Conservation (phyloP, 257 asterid species). For the Solanum neorickii region DNA sequence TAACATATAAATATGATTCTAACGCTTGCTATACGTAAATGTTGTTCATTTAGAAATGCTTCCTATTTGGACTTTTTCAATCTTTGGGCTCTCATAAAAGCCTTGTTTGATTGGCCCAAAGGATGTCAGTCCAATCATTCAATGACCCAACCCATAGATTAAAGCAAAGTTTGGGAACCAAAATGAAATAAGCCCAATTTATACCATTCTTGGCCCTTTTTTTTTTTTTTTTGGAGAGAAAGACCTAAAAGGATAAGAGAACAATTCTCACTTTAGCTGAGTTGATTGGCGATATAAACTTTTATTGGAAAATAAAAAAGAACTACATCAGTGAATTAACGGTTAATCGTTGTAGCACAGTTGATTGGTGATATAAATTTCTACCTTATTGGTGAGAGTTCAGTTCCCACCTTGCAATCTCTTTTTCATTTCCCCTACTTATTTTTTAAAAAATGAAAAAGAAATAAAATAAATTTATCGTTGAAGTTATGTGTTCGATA, state of each 20-base stretch:
- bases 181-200: not conserved
- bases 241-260: not conserved
- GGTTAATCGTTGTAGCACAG: not conserved
- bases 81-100: not conserved
- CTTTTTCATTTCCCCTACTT: too few relatives aligned
- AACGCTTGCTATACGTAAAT: too few relatives aligned
- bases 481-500: not conserved
- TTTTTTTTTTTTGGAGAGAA: not conserved
- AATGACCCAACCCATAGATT: not conserved
- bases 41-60: too few relatives aligned
- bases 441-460: too few relatives aligned
- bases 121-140: not conserved
- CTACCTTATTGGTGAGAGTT: not conserved
- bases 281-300: too few relatives aligned
- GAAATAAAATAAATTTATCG: too few relatives aligned
- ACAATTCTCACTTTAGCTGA: not conserved
- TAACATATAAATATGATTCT: too few relatives aligned
- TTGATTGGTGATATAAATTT: not conserved
- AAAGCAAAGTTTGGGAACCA: not conserved
- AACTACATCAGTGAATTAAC: not conserved
- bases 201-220: not conserved
- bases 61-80: not conserved
- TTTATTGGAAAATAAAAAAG: not conserved
- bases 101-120: not conserved
- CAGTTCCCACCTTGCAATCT: not conserved